phyloP scores from a whole-genome alignment of 2,329 filamentous ascomycete genomes.

The Arthroderma sp. region DNA sequence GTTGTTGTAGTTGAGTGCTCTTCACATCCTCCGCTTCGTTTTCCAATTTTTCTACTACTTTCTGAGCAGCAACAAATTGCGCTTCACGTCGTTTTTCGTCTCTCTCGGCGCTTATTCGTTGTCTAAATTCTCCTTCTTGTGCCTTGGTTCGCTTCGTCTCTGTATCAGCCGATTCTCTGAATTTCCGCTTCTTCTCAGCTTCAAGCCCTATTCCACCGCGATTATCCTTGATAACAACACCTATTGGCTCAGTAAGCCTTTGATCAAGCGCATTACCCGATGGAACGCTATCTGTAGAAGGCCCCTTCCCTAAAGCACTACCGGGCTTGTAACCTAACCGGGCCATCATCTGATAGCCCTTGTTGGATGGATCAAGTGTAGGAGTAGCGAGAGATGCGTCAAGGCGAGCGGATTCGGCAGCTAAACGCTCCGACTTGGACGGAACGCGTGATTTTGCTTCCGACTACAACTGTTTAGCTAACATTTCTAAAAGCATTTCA shows the following conservation, averaged over 20 bases:
- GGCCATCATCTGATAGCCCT: slow-evolving; percentile 92
- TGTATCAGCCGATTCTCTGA: slow-evolving; percentile 47
- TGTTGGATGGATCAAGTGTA: slow-evolving; percentile 59
- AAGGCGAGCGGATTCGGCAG: slow-evolving; percentile 55
- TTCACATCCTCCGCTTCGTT: slow-evolving; percentile 23
- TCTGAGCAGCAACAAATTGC: slow-evolving; percentile 64
- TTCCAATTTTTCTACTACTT: slow-evolving; percentile 65
- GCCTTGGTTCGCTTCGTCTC: slow-evolving; percentile 48
- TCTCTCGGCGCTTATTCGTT: slow-evolving; percentile 55
- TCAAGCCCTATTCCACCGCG: slow-evolving; percentile 74
- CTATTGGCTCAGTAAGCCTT: slow-evolving; percentile 57
- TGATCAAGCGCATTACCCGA: slow-evolving; percentile 15
- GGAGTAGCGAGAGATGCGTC: slow-evolving; percentile 66
- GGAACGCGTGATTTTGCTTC: slow-evolving; percentile 50
- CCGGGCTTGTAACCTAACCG: slow-evolving; percentile 82
- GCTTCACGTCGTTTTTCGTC: slow-evolving; percentile 56
- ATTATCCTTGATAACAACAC: slow-evolving; percentile 62
- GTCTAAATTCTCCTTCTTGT: slow-evolving; percentile 58
- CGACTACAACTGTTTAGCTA: slow-evolving; percentile 32
- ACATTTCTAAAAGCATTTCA: neutral
- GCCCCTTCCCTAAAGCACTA: slow-evolving; percentile 55
- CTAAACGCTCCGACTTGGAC: slow-evolving; percentile 75
- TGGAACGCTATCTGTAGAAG: slow-evolving; percentile 20
- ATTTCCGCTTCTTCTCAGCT: slow-evolving; percentile 66
- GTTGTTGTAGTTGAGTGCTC: no score